phyloP scores from a whole-genome alignment of 2,329 filamentous ascomycete genomes.

The Blastomyces parvus region DNA sequence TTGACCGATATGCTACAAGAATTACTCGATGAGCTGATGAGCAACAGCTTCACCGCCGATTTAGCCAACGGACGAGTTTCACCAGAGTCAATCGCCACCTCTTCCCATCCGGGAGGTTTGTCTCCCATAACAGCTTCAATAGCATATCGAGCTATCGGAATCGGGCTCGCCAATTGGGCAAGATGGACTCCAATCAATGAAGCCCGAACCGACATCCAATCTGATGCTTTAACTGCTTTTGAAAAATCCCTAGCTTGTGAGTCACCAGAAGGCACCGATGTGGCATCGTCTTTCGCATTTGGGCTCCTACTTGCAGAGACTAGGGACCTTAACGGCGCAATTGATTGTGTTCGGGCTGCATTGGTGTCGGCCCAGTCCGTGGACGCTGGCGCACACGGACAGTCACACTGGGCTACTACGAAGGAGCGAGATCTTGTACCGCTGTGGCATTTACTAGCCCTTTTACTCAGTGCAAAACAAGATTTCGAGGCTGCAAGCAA shows the following conservation, averaged over 20 bases:
- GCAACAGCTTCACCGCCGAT: constrained; percentile 16
- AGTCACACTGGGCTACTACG: constrained; percentile 22
- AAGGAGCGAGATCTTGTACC: constrained; percentile 53
- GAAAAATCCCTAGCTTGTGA: constrained; percentile 62
- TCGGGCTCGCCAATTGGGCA: constrained; percentile 81
- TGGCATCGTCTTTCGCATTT: constrained; percentile 70
- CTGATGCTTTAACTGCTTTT: constrained; percentile 66
- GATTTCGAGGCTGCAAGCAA: constrained; percentile 71
- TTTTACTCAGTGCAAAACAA: constrained; percentile 76
- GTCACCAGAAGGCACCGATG: constrained; percentile 55
- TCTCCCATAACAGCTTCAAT: constrained; percentile 54
- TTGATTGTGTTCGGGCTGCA: constrained; percentile 70
- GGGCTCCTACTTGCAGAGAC: constrained; percentile 81
- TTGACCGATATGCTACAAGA: constrained; percentile 55
- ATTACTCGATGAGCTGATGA: constrained; percentile 17
- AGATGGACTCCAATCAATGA: constrained; percentile 67
- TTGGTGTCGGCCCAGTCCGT: constrained; percentile 42
- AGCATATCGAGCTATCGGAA: constrained; percentile 74
- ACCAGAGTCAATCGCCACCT: neutral
- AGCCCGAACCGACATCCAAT: constrained; percentile 61
- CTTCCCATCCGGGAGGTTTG: constrained; percentile 30
- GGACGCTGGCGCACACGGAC: constrained; percentile 21
- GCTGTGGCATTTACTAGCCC: constrained; percentile 81
- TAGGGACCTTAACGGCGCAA: constrained; percentile 67
- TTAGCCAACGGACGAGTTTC: constrained; percentile 15